Percentiles rank a stretch among this genome's conserved stretches.
Conservation (phyloP, 169 alveolate species). For the Pseudocohnilembus persalinus region DNA sequence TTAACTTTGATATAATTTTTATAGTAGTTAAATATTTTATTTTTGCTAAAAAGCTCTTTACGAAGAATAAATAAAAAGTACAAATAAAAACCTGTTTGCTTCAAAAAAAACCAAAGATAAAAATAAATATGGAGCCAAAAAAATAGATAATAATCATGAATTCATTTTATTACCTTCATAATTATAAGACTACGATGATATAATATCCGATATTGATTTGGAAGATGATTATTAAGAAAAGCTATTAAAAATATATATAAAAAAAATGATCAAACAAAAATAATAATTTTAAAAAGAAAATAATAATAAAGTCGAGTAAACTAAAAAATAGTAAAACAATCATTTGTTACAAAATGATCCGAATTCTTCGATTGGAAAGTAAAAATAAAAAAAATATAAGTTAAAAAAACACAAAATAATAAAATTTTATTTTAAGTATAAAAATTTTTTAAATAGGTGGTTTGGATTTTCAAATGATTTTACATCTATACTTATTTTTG, state of each 20-base stretch:
- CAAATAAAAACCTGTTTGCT: background rate
- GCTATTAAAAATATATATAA: too few relatives aligned
- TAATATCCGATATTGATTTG: too few relatives aligned
- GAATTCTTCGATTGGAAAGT: background rate
- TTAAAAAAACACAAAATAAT: background rate
- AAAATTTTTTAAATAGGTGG: background rate
- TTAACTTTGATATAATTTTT: too few relatives aligned
- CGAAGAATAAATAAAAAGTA: background rate
- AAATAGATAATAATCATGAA: too few relatives aligned
- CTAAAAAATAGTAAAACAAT: background rate
- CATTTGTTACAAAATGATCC: background rate
- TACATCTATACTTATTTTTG: background rate
- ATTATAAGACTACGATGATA: too few relatives aligned
- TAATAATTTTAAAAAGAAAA: background rate
- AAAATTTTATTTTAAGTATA: too few relatives aligned
- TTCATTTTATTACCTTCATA: too few relatives aligned
- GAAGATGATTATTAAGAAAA: too few relatives aligned
- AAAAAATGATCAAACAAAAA: too few relatives aligned
- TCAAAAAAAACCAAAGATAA: background rate
- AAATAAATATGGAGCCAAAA: too few relatives aligned
- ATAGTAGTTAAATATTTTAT: too few relatives aligned
- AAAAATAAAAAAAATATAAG: too few relatives aligned
- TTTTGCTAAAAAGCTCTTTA: background rate
- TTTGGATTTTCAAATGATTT: background rate
- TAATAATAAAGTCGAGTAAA: background rate